Percentiles rank a stretch among this genome's conserved stretches.
These are phyloP conservation scores for Annulohypoxylon truncatum DNA, from an alignment of 2,329 filamentous ascomycete species.

Conservation along the genomic window DNA sequence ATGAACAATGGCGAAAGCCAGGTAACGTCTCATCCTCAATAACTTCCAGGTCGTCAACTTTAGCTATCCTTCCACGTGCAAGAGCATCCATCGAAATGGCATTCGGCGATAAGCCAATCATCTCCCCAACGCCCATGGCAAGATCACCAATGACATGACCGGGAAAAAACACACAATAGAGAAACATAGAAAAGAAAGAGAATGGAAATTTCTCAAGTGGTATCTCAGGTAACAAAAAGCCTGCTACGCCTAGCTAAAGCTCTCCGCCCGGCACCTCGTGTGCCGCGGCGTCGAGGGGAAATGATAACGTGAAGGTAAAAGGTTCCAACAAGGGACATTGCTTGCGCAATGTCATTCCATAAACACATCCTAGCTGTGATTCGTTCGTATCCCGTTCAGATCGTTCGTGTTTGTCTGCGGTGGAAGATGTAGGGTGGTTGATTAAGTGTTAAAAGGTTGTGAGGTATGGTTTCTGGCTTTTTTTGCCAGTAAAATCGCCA, in stretches of 20 bases:
- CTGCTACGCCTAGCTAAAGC: slow-evolving; percentile 25
- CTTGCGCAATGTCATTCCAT: slow-evolving; percentile 29
- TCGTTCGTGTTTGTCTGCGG: slow-evolving; percentile 42
- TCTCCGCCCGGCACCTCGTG: not conserved
- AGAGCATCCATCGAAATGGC: slow-evolving; percentile 14
- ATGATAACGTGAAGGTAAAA: slow-evolving; percentile 12
- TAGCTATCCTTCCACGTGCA: not conserved
- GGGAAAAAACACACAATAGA: not conserved
- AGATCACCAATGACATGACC: slow-evolving; percentile 1
- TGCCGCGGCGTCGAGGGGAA: slow-evolving; percentile 25
- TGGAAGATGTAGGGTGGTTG: slow-evolving; percentile 33
- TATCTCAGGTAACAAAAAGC: slow-evolving; percentile 45
- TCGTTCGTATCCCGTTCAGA: slow-evolving; percentile 48
- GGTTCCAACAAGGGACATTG: slow-evolving; percentile 22
- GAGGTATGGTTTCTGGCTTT: slow-evolving; percentile 24
- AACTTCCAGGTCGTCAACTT: not conserved
- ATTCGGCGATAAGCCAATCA: slow-evolving; percentile 9
- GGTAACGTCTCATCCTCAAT: not conserved
- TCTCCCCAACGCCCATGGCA: slow-evolving; percentile 17
- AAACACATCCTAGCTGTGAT: slow-evolving; percentile 44
- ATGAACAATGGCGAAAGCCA: slow-evolving; percentile 4
- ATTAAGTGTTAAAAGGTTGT: slow-evolving; percentile 30
- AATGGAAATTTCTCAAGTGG: slow-evolving; percentile 41
- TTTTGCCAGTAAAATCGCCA: slow-evolving; percentile 10
- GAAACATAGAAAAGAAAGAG: slow-evolving; percentile 18